Conservation (phyloP, 441 rosid genomes). For the Sinapis alba region DNA sequence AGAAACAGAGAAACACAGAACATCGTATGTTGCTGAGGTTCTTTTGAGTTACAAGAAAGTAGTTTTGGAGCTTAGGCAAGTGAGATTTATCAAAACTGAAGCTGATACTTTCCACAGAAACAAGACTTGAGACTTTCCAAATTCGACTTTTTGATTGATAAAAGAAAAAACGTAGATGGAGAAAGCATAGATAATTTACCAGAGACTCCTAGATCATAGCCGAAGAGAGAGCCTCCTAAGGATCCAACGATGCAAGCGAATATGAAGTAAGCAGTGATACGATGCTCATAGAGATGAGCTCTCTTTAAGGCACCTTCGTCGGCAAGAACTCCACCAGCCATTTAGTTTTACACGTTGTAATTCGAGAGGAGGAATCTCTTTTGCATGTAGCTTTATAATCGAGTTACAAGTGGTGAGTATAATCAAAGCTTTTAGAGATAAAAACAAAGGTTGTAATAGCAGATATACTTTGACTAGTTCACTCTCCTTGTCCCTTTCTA, state of each 20-base stretch:
- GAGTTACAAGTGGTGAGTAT: background rate
- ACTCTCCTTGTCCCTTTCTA: constrained; percentile 22
- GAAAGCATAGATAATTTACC: constrained; percentile 39
- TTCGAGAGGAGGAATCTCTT: background rate
- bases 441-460: background rate
- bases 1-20: background rate
- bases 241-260: constrained; percentile 71
- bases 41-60: background rate
- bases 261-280: constrained; percentile 61
- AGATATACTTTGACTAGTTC: background rate
- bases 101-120: background rate
- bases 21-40: background rate
- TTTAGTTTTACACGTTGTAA: constrained; percentile 20
- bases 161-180: background rate
- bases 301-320: constrained; percentile 55
- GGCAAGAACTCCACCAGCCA: constrained; percentile 73
- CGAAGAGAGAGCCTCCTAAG: constrained; percentile 77
- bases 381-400: background rate
- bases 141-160: background rate
- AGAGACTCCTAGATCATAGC: constrained; percentile 89
- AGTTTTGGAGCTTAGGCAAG: background rate
- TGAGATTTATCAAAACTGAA: background rate
- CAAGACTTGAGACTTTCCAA: background rate
- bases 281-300: constrained; percentile 77
- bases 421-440: background rate